phyloP scores from a whole-genome alignment of 139 green algal species.

The Eudorina sp. region DNA sequence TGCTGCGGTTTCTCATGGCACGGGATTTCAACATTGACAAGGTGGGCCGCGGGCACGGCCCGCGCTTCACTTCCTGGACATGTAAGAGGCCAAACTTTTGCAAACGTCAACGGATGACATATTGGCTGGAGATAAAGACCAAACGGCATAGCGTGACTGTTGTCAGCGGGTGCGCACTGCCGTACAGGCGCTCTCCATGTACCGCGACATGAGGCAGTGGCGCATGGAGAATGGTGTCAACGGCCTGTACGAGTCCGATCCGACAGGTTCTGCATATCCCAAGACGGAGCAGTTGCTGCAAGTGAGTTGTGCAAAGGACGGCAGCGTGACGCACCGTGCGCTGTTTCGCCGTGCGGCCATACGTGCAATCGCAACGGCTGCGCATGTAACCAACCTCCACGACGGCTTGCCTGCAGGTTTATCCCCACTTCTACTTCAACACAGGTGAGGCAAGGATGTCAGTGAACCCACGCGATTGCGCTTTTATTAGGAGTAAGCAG shows the following conservation, averaged over 20 bases:
- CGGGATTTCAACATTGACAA: conserved; percentile 32
- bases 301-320: not conserved
- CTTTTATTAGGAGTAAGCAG: no score
- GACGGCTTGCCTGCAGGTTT: conserved; percentile 5
- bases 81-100: no score
- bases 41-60: not conserved
- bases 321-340: no score
- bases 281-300: conserved; percentile 4
- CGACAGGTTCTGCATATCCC: not conserved
- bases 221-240: not conserved
- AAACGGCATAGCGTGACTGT: no score
- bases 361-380: no score
- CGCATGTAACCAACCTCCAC: no score
- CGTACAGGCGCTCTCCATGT: conserved; percentile 37
- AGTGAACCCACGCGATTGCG: no score
- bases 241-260: conserved; percentile 9
- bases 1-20: conserved; percentile 41
- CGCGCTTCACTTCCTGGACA: not conserved
- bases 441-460: conserved; percentile 28
- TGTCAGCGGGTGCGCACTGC: no score
- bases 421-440: conserved; percentile 44
- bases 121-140: no score
- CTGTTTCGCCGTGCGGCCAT: no score
- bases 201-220: conserved; percentile 35
- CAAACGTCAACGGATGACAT: no score